These are phyloP conservation scores for Septoria linicola DNA, from an alignment of 2,329 filamentous ascomycete genomes.

Conservation along the genomic window DNA sequence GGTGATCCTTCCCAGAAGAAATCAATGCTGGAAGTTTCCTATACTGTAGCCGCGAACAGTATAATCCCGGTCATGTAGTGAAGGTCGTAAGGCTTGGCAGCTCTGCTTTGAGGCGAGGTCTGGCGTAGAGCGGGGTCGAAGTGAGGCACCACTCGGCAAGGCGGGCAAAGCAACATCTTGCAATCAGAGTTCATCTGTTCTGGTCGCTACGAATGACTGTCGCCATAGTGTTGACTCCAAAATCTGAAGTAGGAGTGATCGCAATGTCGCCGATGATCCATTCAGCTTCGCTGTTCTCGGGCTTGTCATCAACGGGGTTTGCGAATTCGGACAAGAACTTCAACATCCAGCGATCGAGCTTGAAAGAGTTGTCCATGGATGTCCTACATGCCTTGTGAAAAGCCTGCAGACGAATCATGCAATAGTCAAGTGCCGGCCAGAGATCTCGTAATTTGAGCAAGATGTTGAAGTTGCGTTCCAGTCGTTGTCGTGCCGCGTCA, in stretches of 20 bases:
- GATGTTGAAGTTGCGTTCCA: conserved; percentile 17
- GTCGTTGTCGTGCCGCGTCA: conserved; percentile 4
- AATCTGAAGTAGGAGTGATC: conserved; percentile 11
- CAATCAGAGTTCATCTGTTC: neutral
- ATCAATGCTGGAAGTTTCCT: too few species aligned
- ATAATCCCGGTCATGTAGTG: too few species aligned
- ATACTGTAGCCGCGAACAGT: too few species aligned
- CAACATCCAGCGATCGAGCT: conserved; percentile 15
- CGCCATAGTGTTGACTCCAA: conserved; percentile 5
- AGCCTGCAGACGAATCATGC: conserved; percentile 12
- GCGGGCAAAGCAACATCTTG: neutral
- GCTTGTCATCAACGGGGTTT: conserved; percentile 11
- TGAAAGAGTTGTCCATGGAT: conserved; percentile 14
- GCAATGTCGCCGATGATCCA: conserved; percentile 14
- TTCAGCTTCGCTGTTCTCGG: conserved; percentile 1
- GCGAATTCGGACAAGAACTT: conserved; percentile 15
- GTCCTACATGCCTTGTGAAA: conserved; percentile 12
- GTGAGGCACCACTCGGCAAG: neutral
- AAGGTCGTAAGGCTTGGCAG: neutral
- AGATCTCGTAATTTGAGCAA: conserved; percentile 6
- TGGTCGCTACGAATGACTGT: neutral
- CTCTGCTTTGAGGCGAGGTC: conserved; percentile 4
- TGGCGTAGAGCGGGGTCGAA: neutral
- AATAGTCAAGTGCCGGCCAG: conserved; percentile 9
- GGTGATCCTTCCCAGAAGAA: too few species aligned